Base-by-base conservation (phyloP, 306 rosid species). In the Lathyrus aphaca region DNA sequence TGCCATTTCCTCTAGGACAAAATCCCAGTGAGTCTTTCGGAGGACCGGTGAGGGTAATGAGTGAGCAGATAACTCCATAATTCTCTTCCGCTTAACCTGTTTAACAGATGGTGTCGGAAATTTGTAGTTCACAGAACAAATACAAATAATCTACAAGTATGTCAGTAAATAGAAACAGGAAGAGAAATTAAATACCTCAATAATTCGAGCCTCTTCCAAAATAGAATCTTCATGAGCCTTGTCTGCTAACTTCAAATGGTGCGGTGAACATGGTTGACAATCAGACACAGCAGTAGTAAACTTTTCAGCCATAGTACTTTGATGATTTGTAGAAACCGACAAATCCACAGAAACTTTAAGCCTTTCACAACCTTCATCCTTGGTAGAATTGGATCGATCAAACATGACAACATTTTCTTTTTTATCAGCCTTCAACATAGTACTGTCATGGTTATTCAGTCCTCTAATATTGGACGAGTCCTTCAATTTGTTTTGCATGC, bases 61-160 rank as follows among this genome's bases (percentile, higher is more conserved):
- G 73, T 49, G 90, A 69, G 81, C 72, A 38, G 99, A 89, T 75
- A 95, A 81, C 79, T 91, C 96, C 11, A 89, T 82, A 70, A 95
- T 91, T 89, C 99, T 89, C 89, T 89, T 91, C 59, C 79, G 95
- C 78, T 95, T 95, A 15, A 88, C 96, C 99, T 95, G 88, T 74
- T 64, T 46, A 78, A 43, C 56, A 67, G 44, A 68, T 58, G 25
- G 65, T 18, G 57, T 78, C 82, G 79, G 32, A 70, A 48, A 46
- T 73, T 65, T 29, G 71, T 60, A 75, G 59, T 76, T 77, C 16
- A 72, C 62, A 40, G 15, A 59, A 67, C 30, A 64, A 42, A 49
- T 46, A 51, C 40, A 60, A 58, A 78, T 35, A 62, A 53, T 29
- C 81, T 71, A 54, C 51, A 40, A 56, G 71, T 27, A 60, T 60